Conservation (phyloP, 345 rosid species). For the Eucalyptus erythrocorys region DNA sequence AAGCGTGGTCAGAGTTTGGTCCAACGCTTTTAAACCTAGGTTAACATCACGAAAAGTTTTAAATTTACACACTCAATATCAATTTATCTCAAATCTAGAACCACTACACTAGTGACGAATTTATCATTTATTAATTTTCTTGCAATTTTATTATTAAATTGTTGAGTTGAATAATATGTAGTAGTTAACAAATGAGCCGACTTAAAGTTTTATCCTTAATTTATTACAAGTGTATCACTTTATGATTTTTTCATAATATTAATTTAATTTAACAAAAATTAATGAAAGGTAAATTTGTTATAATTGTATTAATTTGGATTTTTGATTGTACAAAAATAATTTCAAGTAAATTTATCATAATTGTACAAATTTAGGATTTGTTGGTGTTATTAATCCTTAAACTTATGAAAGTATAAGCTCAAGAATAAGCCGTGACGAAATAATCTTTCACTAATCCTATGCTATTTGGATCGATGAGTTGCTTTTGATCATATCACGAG, state of each 20-base stretch:
- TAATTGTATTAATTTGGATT: no score
- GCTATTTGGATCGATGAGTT: background rate
- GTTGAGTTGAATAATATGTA: fast-evolving
- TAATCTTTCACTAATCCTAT: background rate
- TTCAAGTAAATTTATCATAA: no score
- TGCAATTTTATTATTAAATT: no score
- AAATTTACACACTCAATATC: background rate
- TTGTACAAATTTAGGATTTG: background rate
- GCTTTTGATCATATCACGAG: background rate
- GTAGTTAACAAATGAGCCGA: fast-evolving
- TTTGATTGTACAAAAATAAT: no score
- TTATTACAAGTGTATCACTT: fast-evolving
- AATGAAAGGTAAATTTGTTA: fast-evolving
- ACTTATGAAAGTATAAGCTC: background rate
- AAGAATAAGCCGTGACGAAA: background rate
- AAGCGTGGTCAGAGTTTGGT: no score
- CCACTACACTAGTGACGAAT: fast-evolving
- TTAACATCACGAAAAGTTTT: background rate
- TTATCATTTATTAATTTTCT: fast-evolving
- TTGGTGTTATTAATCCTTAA: background rate
- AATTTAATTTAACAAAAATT: no score
- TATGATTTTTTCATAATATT: no score
- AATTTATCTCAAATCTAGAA: no score
- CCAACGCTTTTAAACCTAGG: background rate
- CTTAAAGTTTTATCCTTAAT: no score